Conservation (phyloP, 768 basidiomycete genomes). For the Pleurotus sapidus region DNA sequence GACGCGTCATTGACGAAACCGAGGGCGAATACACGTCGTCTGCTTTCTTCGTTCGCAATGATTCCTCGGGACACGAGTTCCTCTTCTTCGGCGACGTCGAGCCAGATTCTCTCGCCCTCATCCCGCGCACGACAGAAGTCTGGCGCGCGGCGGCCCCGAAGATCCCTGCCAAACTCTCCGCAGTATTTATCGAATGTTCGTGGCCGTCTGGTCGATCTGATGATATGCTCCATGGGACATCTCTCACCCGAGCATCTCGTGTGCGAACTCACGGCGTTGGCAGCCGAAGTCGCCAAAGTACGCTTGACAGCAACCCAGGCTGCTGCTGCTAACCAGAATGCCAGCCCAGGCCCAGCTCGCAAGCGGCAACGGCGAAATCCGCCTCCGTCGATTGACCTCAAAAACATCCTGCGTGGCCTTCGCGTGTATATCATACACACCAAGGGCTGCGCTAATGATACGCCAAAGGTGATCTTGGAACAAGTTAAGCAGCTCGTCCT, state of each 20-base stretch:
- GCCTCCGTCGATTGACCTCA: slow-evolving; percentile 39
- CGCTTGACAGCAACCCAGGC: slow-evolving; percentile 16
- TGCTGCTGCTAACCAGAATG: not conserved
- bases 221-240: slow-evolving; percentile 81
- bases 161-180: slow-evolving; percentile 63
- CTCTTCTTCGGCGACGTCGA: slow-evolving; percentile 96
- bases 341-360: slow-evolving; percentile 16
- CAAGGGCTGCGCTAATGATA: slow-evolving; percentile 64
- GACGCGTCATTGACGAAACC: slow-evolving; percentile 38
- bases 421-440: slow-evolving; percentile 83
- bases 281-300: slow-evolving; percentile 57
- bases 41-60: slow-evolving; percentile 82
- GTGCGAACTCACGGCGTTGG: slow-evolving; percentile 70
- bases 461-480: slow-evolving; percentile 64
- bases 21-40: slow-evolving; percentile 65
- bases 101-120: slow-evolving; percentile 66
- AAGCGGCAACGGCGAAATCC: slow-evolving; percentile 22
- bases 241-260: slow-evolving; percentile 78
- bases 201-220: slow-evolving; percentile 72
- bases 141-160: slow-evolving; percentile 83
- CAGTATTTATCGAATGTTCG: slow-evolving; percentile 96
- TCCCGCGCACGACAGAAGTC: slow-evolving; percentile 62
- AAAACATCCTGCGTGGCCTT: slow-evolving; percentile 54
- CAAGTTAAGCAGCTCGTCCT: slow-evolving; percentile 69
- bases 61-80: slow-evolving; percentile 63